Conservation (phyloP, 2,329 filamentous ascomycete genomes). For the Hyphodiscus sp. region DNA sequence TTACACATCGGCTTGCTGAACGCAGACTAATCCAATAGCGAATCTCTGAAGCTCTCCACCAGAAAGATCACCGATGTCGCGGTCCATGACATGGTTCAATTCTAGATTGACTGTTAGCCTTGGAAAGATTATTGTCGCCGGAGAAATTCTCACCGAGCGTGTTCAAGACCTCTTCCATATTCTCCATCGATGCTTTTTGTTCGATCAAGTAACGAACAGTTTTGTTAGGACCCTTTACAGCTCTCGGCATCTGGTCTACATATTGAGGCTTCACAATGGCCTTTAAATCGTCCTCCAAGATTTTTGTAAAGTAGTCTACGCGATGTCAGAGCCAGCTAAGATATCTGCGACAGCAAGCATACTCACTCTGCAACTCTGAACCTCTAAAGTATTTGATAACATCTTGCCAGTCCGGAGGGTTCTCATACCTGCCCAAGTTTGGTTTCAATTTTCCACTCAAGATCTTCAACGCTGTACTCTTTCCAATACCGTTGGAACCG, state of each 20-base stretch:
- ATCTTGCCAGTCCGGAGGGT: constrained; percentile 98
- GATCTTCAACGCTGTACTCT: constrained; percentile 99
- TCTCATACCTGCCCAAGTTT: constrained; percentile 89
- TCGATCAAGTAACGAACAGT: constrained; percentile 74
- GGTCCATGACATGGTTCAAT: constrained; percentile 81
- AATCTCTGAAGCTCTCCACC: constrained; percentile 98
- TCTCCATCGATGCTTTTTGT: constrained; percentile 67
- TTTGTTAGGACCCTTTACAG: constrained; percentile 76
- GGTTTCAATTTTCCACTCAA: constrained; percentile 98
- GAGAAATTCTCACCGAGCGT: constrained; percentile 51
- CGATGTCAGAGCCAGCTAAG: constrained; percentile 14
- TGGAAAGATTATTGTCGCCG: background rate
- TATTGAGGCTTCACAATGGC: constrained; percentile 97
- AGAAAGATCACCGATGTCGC: constrained; percentile 83
- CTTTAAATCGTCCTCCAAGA: constrained; percentile 94
- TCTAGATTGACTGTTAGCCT: constrained; percentile 42
- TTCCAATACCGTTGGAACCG: constrained; percentile 99
- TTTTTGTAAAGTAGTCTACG: constrained; percentile 94
- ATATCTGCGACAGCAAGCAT: background rate
- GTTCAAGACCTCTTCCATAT: constrained; percentile 76
- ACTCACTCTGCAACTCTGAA: constrained; percentile 89
- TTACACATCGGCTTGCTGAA: constrained; percentile 88
- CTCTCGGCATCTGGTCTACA: constrained; percentile 94
- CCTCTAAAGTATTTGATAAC: constrained; percentile 98
- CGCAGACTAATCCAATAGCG: constrained; percentile 90